A percentile compares a stretch with the other conserved stretches of the same genome.
Evolutionary conservation across 208 protist genomes (phyloP).

Genomic region (Trypanosoma caninum): DNA sequence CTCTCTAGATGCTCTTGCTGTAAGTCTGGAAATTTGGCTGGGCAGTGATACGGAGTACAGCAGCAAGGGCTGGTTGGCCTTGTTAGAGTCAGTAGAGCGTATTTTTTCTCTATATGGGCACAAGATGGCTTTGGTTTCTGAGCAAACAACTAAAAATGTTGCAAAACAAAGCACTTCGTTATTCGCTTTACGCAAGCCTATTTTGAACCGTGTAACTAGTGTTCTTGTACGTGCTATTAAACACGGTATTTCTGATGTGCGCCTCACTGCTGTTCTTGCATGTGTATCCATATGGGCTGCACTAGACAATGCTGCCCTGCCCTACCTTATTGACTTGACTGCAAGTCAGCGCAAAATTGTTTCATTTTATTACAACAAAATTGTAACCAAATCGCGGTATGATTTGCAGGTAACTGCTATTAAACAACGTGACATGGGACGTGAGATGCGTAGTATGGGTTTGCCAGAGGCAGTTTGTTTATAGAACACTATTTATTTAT

Average conservation of each 20-base stretch:
- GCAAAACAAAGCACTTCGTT: not conserved
- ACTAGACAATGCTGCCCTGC: constrained; percentile 31
- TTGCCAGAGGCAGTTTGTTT: constrained; percentile 13
- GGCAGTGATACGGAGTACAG: constrained; percentile 19
- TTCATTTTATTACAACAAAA: constrained; percentile 43
- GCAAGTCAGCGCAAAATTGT: constrained; percentile 52
- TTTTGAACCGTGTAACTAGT: constrained; percentile 33
- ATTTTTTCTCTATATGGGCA: constrained; percentile 30
- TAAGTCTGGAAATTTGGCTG: constrained; percentile 50
- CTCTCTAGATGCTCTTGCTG: constrained; percentile 38
- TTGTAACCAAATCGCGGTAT: not conserved
- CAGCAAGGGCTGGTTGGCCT: constrained; percentile 47
- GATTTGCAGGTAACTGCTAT: not conserved
- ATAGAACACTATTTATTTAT: not conserved
- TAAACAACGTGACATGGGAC: constrained; percentile 16
- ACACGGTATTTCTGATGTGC: constrained; percentile 47
- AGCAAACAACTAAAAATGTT: not conserved
- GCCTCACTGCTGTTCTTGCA: constrained; percentile 24
- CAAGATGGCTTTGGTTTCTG: not conserved
- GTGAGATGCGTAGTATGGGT: constrained; percentile 30
- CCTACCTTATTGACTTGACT: constrained; percentile 43
- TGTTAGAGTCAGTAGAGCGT: constrained; percentile 48
- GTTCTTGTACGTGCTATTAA: constrained; percentile 28
- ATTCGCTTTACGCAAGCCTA: constrained; percentile 26
- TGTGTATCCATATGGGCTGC: constrained; percentile 34